Base-by-base conservation (phyloP, 192 early-diverging fungal genomes). In the Coemansia sp. region DNA sequence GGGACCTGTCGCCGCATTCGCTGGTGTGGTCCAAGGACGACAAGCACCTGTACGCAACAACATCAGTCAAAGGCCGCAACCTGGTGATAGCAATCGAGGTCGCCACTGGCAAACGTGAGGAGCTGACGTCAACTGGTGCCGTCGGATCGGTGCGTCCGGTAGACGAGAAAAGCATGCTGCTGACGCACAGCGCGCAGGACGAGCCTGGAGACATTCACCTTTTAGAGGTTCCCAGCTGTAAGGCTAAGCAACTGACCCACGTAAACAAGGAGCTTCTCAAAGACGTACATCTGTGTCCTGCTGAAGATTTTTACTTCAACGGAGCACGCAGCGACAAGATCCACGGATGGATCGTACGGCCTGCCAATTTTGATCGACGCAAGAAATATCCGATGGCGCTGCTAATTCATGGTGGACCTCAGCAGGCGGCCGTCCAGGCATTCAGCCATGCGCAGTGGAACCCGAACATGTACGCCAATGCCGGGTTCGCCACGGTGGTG, bases 321-420 rank as follows among this genome's bases (percentile, higher is more conserved):
- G 90, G 90, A 25, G 84, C 87, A 12, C 55, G 76, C 28, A 69
- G 75, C 64, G 79, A 84, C 34, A 50, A 56, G 16, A 64, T 76
- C 1, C 73, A 76, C 25, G 73, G 68, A 12, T 76, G 67, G 68
- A 29, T 76, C 11, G 30, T 70, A 52, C 73, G 67, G 12, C 76
- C 76, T 6, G 66, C 48, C 54, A 64, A 56, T 18, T 90, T 85
- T 72, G 49, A 69, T 31, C 56, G 66, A 29, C 56, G 45, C 10
- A 79, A 83, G 45, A 82, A 77, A 49, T 93, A 91, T 38, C 91
- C 91, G 38, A 66, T 91, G 7, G 90, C 90, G 0, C 85, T 91
- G 50, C 71, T 91, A 58, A 87, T 93, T 64, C 91, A 93, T 57
- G 91, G 91, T 49, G 91, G 91, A 18, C 91, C 91, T 7, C 89